Base-by-base conservation (phyloP, 1,284 basidiomycete species). In the Macrocybe sp. region DNA sequence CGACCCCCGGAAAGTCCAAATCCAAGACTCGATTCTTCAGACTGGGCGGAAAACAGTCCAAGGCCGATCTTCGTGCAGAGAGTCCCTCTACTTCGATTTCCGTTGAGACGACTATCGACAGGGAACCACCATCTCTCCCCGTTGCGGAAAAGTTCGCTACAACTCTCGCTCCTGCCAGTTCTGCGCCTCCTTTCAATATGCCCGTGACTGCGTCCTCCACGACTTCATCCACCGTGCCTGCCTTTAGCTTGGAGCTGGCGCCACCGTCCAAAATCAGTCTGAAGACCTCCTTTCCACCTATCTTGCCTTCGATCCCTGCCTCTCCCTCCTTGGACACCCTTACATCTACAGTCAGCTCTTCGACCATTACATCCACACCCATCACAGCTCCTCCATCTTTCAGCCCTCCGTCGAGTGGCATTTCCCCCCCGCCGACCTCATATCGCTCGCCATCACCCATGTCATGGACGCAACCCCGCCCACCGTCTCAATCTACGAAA, bases 111-210 rank as follows among this genome's bases (percentile, higher is more conserved):
- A 65, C 69, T 2, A 55, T 59, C n/a, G 53, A 53, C 12, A 64
- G 46, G 47, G 62, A 64, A 14, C 51, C 61, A 1, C 56, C 73
- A 7, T 55, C 64, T 3, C 66, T 77, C 8, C 79, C 78, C 14
- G 79, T 79, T 49, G 76, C 77, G 3, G 74, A 69, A n/a, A 63
- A 64, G 49, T 82, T 76, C 56, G 72, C 72, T 6, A 76, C 68
- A 0, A 66, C 66, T 1, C 51, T 67, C 7, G 53, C 54, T 22
- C 35, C 55, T 7, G 10, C 45, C n/a, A 43, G 8, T 41, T 49
- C 53, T 12, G 29, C 50, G 37, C 22, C 43, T 44, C 44, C 37
- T 43, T 32, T 44, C 31, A 51, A 45, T 28, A 43, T 48, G 14
- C 36, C 37, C 29, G 33, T 40, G 6, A 49, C 41, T 41, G 44